Percentiles rank a stretch among this genome's conserved stretches.
Conservation (phyloP, 2,329 filamentous ascomycete species). For the Neurospora crassa region DNA sequence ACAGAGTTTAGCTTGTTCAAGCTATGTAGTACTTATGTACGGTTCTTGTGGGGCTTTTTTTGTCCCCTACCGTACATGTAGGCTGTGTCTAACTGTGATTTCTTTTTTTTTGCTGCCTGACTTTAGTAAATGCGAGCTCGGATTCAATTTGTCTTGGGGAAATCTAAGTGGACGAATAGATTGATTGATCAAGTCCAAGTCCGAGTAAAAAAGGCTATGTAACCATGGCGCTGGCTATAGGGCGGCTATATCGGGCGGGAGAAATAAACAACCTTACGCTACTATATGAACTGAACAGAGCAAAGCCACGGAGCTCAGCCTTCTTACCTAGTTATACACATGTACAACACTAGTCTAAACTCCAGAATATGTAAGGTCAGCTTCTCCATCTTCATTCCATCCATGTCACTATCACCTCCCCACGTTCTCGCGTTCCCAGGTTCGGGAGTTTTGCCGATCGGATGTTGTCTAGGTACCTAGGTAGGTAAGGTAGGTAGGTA, state of each 20-base stretch:
- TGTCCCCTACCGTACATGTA: rapidly evolving
- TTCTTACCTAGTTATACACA: neutral
- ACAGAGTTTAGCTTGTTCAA: neutral
- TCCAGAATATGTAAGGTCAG: neutral
- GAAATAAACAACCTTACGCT: neutral
- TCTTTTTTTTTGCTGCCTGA: neutral
- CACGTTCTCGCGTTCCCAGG: no score
- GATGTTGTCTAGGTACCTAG: neutral
- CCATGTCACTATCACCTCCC: neutral
- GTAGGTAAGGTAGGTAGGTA: no score
- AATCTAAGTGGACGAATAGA: neutral
- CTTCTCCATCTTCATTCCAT: neutral
- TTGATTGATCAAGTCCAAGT: neutral
- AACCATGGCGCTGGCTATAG: no score
- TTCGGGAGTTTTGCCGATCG: neutral
- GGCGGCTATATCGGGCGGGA: neutral
- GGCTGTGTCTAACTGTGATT: neutral
- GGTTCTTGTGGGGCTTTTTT: neutral
- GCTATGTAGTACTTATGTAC: neutral
- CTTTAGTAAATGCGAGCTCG: neutral
- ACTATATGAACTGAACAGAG: neutral
- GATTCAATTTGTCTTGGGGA: neutral
- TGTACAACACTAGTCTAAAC: no score
- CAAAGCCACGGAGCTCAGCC: neutral
- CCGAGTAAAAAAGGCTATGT: neutral